A percentile compares a stretch with the other conserved stretches of the same genome.
Evolutionary conservation across 2,329 filamentous ascomycete species (phyloP).

Genomic region (Trichoderma atrobrunneum): DNA sequence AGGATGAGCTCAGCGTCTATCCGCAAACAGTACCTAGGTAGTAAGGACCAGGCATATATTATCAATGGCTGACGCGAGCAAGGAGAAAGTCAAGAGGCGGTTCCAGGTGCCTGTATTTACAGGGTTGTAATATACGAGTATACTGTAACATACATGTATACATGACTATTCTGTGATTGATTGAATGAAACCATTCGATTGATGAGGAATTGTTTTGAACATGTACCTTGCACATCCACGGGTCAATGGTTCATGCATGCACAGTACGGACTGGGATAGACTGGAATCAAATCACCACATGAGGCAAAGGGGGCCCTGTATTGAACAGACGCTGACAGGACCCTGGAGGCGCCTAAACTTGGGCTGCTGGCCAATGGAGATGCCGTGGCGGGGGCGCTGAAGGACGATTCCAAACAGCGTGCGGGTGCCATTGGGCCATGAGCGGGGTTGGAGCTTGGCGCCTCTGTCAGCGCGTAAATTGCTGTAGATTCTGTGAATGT

Average conservation of each 20-base stretch:
- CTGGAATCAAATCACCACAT: not conserved
- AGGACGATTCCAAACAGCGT: conserved; percentile 8
- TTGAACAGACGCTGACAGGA: not conserved
- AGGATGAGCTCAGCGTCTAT: not conserved
- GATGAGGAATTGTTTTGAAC: not conserved
- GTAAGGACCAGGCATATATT: not conserved
- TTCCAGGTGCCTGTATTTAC: not conserved
- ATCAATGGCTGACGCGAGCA: not conserved
- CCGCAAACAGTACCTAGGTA: not conserved
- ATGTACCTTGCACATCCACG: not conserved
- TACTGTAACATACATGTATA: too few species aligned
- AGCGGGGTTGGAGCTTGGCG: conserved; percentile 6
- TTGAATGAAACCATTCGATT: not conserved
- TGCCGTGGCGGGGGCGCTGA: not conserved
- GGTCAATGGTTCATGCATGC: not conserved
- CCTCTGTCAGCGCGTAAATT: not conserved
- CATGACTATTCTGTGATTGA: too few species aligned
- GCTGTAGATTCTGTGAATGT: not conserved
- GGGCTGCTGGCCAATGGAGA: conserved; percentile 7
- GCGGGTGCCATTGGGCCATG: not conserved
- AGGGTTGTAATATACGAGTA: too few species aligned
- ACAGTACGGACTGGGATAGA: not conserved
- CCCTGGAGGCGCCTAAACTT: not conserved
- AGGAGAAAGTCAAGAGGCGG: not conserved
- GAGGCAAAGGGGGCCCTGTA: not conserved